Evolutionary conservation across 495 filamentous ascomycete genomes (phyloP), one percentile per base, ranked within the genome.

Genomic region (Penicillium longicatenatum): DNA sequence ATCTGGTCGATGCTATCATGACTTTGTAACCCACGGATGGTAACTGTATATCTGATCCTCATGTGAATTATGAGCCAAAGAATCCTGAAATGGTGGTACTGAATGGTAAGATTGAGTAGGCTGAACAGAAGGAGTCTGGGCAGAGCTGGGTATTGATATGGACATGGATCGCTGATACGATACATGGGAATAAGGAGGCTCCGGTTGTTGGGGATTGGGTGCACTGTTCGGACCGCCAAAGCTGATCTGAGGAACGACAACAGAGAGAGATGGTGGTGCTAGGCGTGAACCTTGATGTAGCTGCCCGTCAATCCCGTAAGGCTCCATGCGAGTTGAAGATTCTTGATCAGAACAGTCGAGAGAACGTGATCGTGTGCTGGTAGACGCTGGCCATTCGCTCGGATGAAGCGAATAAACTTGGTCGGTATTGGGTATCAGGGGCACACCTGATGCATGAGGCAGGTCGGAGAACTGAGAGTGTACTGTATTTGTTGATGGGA

Each of bases 331-430:
- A 43, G 20, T 39, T 2, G 59, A 53, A 2, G 54, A 61, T 6
- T 63, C 63, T 3, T 61, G 30, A 14, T 68, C 54, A 1, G 65
- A 62, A 11, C 60, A 17, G 21, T 57, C 58, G 9, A 68, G 48
- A 2, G 65, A 64, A 8, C 58, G 52, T 11, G 67, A 66, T 12
- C 65, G 59, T n/a, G 58, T 59, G 22, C 46, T 54, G 4, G 46
- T 26, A 22, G 64, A 66, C 52, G 57, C 49, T 21, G 58, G 65
- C 68, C 68, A 70, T 8, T 66, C 63, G 30, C 64, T 51, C 4
- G 52, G 47, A 39, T 62, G 65, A 43, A 66, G 59, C 2, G 37
- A 16, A 12, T 26, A 41, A 10, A 50, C 52, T 43, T 55, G 17
- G 43, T 26, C 19, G 60, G 33, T 49, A 8, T 62, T 57, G 2